These are phyloP conservation scores for Termitomyces sp. DNA, from an alignment of 768 basidiomycete genomes.

Conservation along the genomic window DNA sequence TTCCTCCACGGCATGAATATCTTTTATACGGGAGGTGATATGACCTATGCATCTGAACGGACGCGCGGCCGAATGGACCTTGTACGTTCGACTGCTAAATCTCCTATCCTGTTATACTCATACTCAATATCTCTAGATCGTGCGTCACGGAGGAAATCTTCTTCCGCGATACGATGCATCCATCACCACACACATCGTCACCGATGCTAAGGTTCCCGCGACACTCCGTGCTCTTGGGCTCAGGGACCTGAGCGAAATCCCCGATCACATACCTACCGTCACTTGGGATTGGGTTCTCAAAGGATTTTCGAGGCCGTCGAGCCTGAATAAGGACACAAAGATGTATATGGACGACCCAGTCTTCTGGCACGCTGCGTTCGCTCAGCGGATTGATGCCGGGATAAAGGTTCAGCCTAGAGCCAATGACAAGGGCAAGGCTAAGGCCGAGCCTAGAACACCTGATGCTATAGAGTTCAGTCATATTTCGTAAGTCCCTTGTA, in stretches of 20 bases:
- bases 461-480: slow-evolving; percentile 35
- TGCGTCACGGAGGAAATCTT: slow-evolving; percentile 61
- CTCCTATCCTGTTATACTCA: background rate
- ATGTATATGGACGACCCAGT: slow-evolving; percentile 31
- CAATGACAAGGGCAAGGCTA: slow-evolving; percentile 23
- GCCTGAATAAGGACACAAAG: slow-evolving; percentile 27
- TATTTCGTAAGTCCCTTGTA: slow-evolving; percentile 42
- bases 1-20: slow-evolving; percentile 55
- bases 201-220: slow-evolving; percentile 34
- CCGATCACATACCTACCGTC: slow-evolving; percentile 62
- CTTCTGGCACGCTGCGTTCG: slow-evolving; percentile 48
- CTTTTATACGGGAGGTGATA: slow-evolving; percentile 60
- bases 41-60: slow-evolving; percentile 44
- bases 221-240: slow-evolving; percentile 46
- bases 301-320: slow-evolving; percentile 29
- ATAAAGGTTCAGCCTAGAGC: slow-evolving; percentile 19
- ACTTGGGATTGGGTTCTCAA: slow-evolving; percentile 61
- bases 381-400: slow-evolving; percentile 47
- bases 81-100: slow-evolving; percentile 40
- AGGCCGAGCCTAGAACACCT: background rate
- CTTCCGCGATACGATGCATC: slow-evolving; percentile 55
- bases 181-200: slow-evolving; percentile 67
- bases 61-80: slow-evolving; percentile 61
- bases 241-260: slow-evolving; percentile 53
- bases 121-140: slow-evolving; percentile 43